phyloP scores from a whole-genome alignment of 805 yeast species.

The Candida ficus region DNA sequence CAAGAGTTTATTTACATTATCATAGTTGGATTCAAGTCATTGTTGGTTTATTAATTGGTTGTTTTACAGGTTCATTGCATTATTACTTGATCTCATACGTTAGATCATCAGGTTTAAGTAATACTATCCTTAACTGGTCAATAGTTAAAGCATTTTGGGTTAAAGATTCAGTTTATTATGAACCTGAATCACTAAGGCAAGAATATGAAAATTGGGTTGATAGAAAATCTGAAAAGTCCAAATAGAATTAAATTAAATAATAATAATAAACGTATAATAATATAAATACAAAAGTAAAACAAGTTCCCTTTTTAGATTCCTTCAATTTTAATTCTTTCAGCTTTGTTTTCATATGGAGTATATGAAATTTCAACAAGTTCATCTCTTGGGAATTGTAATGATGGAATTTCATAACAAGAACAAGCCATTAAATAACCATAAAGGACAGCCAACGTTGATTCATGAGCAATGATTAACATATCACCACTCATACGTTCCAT shows the following conservation, averaged over 20 bases:
- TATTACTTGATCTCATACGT: constrained; percentile 46
- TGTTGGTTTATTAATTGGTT: constrained; percentile 67
- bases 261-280: background rate
- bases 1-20: constrained; percentile 74
- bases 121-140: constrained; percentile 58
- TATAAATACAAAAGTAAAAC: background rate
- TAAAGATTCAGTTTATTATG: constrained; percentile 55
- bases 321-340: constrained; percentile 43
- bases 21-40: constrained; percentile 71
- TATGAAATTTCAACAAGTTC: constrained; percentile 85
- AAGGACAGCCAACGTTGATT: constrained; percentile 79
- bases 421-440: constrained; percentile 95
- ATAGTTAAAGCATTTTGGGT: constrained; percentile 45
- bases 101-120: constrained; percentile 64
- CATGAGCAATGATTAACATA: constrained; percentile 88
- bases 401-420: constrained; percentile 81
- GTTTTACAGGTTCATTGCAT: constrained; percentile 51
- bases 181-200: constrained; percentile 41
- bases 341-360: constrained; percentile 76
- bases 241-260: background rate
- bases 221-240: constrained; percentile 17
- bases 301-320: constrained; percentile 4
- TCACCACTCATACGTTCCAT: constrained; percentile 91
- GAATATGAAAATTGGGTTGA: constrained; percentile 35
- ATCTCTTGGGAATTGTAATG: constrained; percentile 67